These are phyloP conservation scores for Trichoderma reesei DNA, from an alignment of 495 filamentous ascomycete genomes.

Conservation along the genomic window DNA sequence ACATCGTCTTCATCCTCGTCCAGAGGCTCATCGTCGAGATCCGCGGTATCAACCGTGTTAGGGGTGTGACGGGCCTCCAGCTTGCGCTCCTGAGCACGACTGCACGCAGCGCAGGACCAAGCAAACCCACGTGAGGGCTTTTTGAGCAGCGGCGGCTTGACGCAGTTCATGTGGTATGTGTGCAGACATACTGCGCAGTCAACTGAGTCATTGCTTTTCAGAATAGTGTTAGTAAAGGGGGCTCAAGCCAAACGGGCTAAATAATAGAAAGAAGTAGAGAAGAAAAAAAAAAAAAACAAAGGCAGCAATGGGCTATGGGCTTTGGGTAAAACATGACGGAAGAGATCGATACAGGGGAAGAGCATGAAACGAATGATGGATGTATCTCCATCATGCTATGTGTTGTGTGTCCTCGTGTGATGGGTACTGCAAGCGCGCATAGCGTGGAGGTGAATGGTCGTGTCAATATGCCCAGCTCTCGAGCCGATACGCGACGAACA, in stretches of 20 bases:
- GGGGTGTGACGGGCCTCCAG: conserved; percentile 86
- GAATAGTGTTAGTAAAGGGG: conserved; percentile 16
- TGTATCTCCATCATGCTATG: too few relatives aligned
- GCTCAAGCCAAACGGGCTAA: not conserved
- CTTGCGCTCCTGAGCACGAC: conserved; percentile 83
- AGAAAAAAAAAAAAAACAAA: not conserved
- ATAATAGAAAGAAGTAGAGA: not conserved
- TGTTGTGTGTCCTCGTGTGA: too few relatives aligned
- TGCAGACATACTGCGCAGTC: conserved; percentile 91
- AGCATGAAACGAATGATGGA: too few relatives aligned
- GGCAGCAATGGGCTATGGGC: too few relatives aligned
- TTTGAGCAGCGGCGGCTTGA: conserved; percentile 82
- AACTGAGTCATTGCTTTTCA: conserved; percentile 74
- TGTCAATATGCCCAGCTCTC: not conserved
- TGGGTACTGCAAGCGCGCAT: too few relatives aligned
- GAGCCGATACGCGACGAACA: not conserved
- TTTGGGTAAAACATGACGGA: too few relatives aligned
- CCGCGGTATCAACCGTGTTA: conserved; percentile 42
- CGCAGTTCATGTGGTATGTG: conserved; percentile 98
- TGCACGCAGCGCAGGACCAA: conserved; percentile 95
- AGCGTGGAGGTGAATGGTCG: not conserved
- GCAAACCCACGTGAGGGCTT: conserved; percentile 97
- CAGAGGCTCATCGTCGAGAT: conserved; percentile 63
- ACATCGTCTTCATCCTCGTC: conserved; percentile 72
- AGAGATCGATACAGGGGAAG: too few relatives aligned